These are phyloP conservation scores for Cymbidium sinense DNA, from an alignment of 106 monocot genomes.

Conservation along the genomic window DNA sequence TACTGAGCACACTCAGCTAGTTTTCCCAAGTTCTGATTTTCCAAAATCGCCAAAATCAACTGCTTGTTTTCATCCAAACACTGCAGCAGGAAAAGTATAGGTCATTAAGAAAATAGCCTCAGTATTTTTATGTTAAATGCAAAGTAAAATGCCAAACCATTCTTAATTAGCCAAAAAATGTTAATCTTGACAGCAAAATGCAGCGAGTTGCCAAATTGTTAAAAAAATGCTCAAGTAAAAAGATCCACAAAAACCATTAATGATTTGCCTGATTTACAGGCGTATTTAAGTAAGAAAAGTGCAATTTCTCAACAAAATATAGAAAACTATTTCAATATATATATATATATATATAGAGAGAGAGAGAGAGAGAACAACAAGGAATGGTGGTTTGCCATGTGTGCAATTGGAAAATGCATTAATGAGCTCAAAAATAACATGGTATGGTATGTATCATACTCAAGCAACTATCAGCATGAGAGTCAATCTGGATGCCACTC, in stretches of 20 bases:
- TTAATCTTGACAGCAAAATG: background rate
- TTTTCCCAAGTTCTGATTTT: slow-evolving; percentile 71
- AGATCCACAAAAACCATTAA: background rate
- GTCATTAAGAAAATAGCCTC: background rate
- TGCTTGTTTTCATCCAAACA: slow-evolving; percentile 35
- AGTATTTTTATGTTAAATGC: background rate
- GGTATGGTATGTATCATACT: too few species aligned
- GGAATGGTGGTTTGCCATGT: background rate
- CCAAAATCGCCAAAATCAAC: slow-evolving; percentile 41
- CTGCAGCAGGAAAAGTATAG: slow-evolving; percentile 9
- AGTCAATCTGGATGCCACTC: too few species aligned
- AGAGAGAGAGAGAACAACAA: background rate
- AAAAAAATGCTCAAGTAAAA: background rate
- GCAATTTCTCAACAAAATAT: background rate
- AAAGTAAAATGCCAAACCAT: background rate
- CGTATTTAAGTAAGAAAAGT: background rate
- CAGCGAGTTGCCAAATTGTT: too few species aligned
- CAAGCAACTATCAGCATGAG: too few species aligned
- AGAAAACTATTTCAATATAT: too few species aligned
- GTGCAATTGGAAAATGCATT: background rate
- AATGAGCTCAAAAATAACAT: background rate
- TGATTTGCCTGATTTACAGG: background rate
- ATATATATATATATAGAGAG: too few species aligned
- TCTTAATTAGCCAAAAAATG: background rate
- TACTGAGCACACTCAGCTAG: slow-evolving; percentile 66